Evolutionary conservation across 73 alveolate genomes (phyloP).

Genomic region (Symbiodinium natans): DNA sequence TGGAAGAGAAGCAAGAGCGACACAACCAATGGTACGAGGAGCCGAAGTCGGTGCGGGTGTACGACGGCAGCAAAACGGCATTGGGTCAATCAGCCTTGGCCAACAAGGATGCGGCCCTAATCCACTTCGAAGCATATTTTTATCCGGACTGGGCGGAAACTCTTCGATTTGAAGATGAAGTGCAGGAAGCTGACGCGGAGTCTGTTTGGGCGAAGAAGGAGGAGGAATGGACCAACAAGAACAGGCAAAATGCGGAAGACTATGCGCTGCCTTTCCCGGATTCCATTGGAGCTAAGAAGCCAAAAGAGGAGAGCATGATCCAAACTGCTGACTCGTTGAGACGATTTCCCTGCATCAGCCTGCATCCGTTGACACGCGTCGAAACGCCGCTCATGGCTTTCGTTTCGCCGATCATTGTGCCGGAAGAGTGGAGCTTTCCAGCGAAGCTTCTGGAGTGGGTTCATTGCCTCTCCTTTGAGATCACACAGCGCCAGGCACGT

Average conservation of each 20-base stretch:
- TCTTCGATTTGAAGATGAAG: constrained; percentile 37
- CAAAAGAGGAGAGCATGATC: constrained; percentile 80
- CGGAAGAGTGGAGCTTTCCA: constrained; percentile 66
- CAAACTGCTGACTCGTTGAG: constrained; percentile 72
- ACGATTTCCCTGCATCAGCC: constrained; percentile 73
- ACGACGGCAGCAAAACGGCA: constrained; percentile 75
- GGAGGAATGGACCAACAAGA: constrained; percentile 24
- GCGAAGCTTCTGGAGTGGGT: constrained; percentile 76
- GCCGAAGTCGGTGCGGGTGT: constrained; percentile 54
- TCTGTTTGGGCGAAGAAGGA: constrained; percentile 54
- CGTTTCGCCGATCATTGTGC: constrained; percentile 60
- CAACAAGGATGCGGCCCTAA: constrained; percentile 50
- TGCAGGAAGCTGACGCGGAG: constrained; percentile 49
- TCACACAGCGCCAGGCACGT: constrained; percentile 38
- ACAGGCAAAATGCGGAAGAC: constrained; percentile 59
- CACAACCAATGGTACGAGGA: constrained; percentile 81
- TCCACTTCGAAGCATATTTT: constrained; percentile 60
- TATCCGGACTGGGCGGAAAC: constrained; percentile 80
- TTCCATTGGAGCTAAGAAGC: constrained; percentile 68
- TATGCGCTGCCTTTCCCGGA: constrained; percentile 89
- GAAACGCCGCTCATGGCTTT: constrained; percentile 47
- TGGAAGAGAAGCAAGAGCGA: constrained; percentile 27
- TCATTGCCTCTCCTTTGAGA: constrained; percentile 31
- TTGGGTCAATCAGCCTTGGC: constrained; percentile 71
- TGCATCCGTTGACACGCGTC: constrained; percentile 43